phyloP scores from a whole-genome alignment of 148 eudicot species.

The Nepenthes mirabilis region DNA sequence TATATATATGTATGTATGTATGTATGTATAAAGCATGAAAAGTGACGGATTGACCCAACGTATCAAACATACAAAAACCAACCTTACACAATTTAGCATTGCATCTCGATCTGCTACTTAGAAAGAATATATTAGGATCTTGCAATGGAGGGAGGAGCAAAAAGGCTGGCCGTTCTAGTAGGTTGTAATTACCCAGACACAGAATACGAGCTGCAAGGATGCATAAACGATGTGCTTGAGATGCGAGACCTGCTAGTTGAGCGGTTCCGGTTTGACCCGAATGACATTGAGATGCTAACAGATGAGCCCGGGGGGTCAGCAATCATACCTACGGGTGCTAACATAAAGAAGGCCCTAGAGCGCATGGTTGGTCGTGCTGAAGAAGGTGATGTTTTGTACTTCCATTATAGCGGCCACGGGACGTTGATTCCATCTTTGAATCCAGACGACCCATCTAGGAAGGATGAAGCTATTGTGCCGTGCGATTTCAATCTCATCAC shows the following conservation, averaged over 20 bases:
- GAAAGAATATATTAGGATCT: neutral
- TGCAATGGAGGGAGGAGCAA: constrained; percentile 7
- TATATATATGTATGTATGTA: too few species aligned
- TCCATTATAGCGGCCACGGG: constrained; percentile 69
- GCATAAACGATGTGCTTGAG: constrained; percentile 25
- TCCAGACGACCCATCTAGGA: constrained; percentile 15
- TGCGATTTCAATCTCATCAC: constrained; percentile 62
- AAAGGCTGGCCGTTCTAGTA: constrained; percentile 22
- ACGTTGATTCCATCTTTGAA: constrained; percentile 27
- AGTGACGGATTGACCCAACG: too few species aligned
- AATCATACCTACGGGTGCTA: constrained; percentile 42
- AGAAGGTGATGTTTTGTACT: constrained; percentile 41
- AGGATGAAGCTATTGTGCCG: constrained; percentile 62
- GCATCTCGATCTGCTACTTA: too few species aligned
- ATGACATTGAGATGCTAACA: constrained; percentile 26
- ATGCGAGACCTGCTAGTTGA: constrained; percentile 15
- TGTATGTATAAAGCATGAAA: too few species aligned
- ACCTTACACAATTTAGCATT: too few species aligned
- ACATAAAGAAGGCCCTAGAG: constrained; percentile 39
- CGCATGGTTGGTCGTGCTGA: constrained; percentile 34
- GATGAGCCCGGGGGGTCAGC: constrained; percentile 26
- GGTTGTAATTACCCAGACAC: constrained; percentile 32
- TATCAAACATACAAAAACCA: too few species aligned
- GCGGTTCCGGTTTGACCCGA: constrained; percentile 16
- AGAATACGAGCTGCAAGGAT: constrained; percentile 19